Evolutionary conservation across 805 yeast genomes (phyloP).

Genomic region (Candida silvatica): DNA sequence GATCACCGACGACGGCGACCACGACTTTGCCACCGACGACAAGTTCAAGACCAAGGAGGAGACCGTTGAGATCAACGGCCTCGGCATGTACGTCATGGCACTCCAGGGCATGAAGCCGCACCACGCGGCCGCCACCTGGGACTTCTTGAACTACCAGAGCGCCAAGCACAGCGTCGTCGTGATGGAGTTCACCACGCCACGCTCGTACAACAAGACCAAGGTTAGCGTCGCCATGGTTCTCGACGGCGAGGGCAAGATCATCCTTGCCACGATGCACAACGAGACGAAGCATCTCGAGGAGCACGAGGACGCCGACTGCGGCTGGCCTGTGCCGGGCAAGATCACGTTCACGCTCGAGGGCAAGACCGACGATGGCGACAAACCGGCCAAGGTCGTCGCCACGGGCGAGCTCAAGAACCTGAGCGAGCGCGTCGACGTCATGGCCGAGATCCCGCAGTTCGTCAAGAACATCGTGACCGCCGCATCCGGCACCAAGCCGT

Average conservation of each 20-base stretch:
- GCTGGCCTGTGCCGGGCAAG: constrained; percentile 81
- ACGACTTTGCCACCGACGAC: constrained; percentile 12
- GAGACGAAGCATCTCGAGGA: constrained; percentile 49
- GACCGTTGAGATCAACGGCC: constrained; percentile 28
- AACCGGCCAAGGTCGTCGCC: constrained; percentile 38
- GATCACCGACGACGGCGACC: neutral
- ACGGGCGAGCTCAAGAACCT: constrained; percentile 52
- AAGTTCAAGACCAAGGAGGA: constrained; percentile 9
- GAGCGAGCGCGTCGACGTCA: constrained; percentile 91
- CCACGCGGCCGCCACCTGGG: constrained; percentile 97
- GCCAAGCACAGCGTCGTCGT: constrained; percentile 63
- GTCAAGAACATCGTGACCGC: constrained; percentile 91
- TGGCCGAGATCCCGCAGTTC: constrained; percentile 93
- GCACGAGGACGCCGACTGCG: constrained; percentile 65
- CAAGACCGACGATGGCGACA: constrained; percentile 25
- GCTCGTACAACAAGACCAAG: constrained; percentile 72
- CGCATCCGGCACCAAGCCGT: constrained; percentile 95
- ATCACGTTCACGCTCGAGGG: constrained; percentile 49
- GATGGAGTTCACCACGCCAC: constrained; percentile 96
- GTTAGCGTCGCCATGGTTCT: constrained; percentile 76
- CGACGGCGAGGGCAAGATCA: constrained; percentile 50
- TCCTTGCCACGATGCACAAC: constrained; percentile 58
- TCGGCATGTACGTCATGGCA: constrained; percentile 88
- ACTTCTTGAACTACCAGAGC: constrained; percentile 84
- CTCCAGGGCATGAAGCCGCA: constrained; percentile 99